phyloP scores from a whole-genome alignment of 225 moss, liverwort and hornwort genomes.

The Neckera pumila region DNA sequence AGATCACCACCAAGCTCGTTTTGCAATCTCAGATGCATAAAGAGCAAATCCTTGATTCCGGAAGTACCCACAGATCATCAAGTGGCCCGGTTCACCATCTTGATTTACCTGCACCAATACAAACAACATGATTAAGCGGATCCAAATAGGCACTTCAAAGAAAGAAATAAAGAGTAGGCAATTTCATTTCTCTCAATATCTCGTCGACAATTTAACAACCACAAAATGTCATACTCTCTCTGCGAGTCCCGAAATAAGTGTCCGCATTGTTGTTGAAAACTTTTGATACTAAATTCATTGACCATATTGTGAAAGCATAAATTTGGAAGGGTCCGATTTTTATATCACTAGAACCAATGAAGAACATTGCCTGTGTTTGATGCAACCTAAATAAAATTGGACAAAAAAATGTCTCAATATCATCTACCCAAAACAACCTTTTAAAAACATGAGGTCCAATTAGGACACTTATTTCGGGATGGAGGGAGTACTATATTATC shows the following conservation, averaged over 20 bases:
- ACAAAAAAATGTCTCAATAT: neutral
- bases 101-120: constrained; percentile 18
- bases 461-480: neutral
- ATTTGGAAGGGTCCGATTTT: neutral
- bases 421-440: neutral
- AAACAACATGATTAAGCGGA: neutral
- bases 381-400: neutral
- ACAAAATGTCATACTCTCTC: neutral
- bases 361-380: neutral
- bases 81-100: constrained; percentile 57
- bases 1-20: constrained; percentile 56
- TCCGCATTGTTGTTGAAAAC: neutral
- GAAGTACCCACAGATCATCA: constrained; percentile 56
- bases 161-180: neutral
- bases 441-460: neutral
- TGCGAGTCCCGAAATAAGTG: neutral
- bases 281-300: neutral
- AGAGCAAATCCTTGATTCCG: constrained; percentile 47
- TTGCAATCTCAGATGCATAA: constrained; percentile 49
- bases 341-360: neutral
- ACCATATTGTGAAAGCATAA: neutral
- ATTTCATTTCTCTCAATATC: neutral
- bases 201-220: neutral
- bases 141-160: neutral
- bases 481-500: neutral